Base-by-base conservation (phyloP, 2,329 filamentous ascomycete species). In the Emergomyces orientalis region DNA sequence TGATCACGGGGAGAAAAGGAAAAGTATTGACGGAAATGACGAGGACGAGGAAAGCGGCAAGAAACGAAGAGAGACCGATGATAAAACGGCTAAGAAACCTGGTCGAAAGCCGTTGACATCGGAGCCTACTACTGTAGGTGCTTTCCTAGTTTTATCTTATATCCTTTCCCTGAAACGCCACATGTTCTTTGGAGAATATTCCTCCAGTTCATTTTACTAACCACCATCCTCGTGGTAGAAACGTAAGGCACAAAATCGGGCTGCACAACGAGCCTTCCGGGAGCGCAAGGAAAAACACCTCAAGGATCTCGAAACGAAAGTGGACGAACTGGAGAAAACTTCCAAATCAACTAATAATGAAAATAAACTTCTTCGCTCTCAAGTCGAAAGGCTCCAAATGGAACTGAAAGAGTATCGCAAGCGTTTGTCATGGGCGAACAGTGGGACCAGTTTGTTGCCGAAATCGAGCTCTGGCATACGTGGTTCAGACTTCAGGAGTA, bases 61-160 rank as follows among this genome's bases (percentile, higher is more conserved):
- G 63, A 94, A 92, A 80, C 85, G 91, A 67, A 85, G 89, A 64
- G 91, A 96, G 76, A 86, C 88, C 63, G 87, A 91, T 62, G 90
- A 92, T 54, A 96, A 94, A 77, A 82, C 87, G 52, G 86, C 90
- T 30, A 97, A 97, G 85, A 99, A 97, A 79, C 93, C 94, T 4
- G 94, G 94, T 59, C 86, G 94, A 66, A 99, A 99, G 81, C 94
- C 93, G 25, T 81, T 97, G 71, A 97, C 91, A 57, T 95, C 90
- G 27, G 94, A 97, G 76, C 94, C 94, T 30, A 97, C 90, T 69
- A 94, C 92, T 68, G 93, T 97, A 86, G 80, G 92, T 85, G 64
- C 43, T 47, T 54, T 52, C 41, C 52, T 56, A 27, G 39, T 43
- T 47, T n/a, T 13, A 62, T 43, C 34, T 4, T 60, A 27, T 39